phyloP scores from a whole-genome alignment of 2,329 filamentous ascomycete species.

The Trichoderma koningiopsis region DNA sequence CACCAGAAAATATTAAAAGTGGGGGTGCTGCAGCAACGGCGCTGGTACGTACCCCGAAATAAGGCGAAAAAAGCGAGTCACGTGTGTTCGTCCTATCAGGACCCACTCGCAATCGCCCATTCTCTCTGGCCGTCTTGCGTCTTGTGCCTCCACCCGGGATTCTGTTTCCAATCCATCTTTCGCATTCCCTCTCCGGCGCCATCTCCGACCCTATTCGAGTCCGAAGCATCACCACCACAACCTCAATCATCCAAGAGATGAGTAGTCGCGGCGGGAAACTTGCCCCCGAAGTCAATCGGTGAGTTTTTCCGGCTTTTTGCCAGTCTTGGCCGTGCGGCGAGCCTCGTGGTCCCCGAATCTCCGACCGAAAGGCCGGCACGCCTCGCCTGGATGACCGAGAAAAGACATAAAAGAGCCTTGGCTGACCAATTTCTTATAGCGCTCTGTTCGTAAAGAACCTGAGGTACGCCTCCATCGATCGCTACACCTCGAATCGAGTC shows the following conservation, averaged over 20 bases:
- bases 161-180: conserved; percentile 31
- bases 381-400: background rate
- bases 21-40: background rate
- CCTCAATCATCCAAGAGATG: conserved; percentile 70
- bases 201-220: conserved; percentile 34
- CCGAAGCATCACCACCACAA: conserved; percentile 35
- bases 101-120: conserved; percentile 26
- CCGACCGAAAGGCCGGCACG: conserved; percentile 15
- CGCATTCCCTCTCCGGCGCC: conserved; percentile 24
- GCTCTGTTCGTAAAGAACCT: conserved; percentile 99
- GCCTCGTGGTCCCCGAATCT: conserved; percentile 18
- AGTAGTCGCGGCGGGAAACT: conserved; percentile 96
- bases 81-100: conserved; percentile 24
- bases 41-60: conserved; percentile 1
- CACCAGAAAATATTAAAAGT: conserved; percentile 6
- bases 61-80: conserved; percentile 23
- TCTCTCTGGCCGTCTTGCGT: conserved; percentile 26
- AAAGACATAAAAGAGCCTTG: conserved; percentile 9
- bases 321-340: conserved; percentile 27
- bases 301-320: conserved; percentile 29
- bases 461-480: conserved; percentile 59
- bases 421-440: conserved; percentile 56
- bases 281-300: conserved; percentile 99
- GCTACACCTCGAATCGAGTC: background rate
- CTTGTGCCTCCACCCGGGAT: conserved; percentile 36